Evolutionary conservation across 2,329 filamentous ascomycete genomes (phyloP), one percentile per base, ranked within the genome.

Genomic region (Colletotrichum magnum): DNA sequence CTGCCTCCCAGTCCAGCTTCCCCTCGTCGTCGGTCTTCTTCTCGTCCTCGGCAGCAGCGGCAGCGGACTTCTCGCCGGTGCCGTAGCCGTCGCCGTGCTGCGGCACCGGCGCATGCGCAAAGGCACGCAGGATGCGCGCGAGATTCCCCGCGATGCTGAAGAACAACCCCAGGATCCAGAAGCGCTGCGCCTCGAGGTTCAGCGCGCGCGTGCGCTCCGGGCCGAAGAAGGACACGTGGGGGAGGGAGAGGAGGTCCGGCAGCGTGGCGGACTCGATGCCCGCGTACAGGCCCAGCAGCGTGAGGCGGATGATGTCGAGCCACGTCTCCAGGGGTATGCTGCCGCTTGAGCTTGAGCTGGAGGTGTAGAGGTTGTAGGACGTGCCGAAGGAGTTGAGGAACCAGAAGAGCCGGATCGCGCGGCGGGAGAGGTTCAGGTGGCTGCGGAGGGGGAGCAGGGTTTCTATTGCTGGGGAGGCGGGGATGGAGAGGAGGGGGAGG

Each of bases 351-450:
- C 2, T 72, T 66, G 75, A 62, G 68, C 74, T 47, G 21, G 72
- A 64, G 2, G 56, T 50, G 73, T 83, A 88, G 36, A 83, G 75
- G 3, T 76, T 75, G 75, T 84, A 85, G 1, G 89, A 87, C 2
- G 80, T 76, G 26, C 82, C 76, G 73, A 93, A 90, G 57, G 84
- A 85, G 53, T 89, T 88, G 60, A 92, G 79, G 76, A 91, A 93
- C 74, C 90, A 89, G 77, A 93, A 92, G 66, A 92, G 81, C 13
- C 92, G 89, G 75, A 94, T 86, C 78, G 88, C 90, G 24, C 91
- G 87, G 45, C 92, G 85, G 18, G 80, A 79, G 51, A 88, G 74
- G 70, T 83, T 85, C 62, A 89, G 75, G 47, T 81, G 82, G 52
- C 75, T 70, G 68, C 81, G 80, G 18, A 88, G 74, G 5, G 72